phyloP scores from a whole-genome alignment of 2,329 filamentous ascomycete genomes.

The Botrytis paeoniae region DNA sequence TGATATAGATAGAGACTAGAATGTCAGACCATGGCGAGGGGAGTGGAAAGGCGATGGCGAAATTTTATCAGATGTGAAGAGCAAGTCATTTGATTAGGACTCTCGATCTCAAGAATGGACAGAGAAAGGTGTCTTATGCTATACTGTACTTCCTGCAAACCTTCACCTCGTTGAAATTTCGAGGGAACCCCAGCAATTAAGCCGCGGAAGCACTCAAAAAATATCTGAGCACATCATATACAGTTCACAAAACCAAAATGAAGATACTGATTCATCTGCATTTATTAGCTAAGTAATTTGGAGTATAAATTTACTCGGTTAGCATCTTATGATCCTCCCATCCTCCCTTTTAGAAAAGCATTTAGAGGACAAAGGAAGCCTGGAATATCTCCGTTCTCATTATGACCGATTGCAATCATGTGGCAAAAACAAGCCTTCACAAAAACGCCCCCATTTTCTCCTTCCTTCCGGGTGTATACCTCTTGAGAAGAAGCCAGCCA shows the following conservation, averaged over 20 bases:
- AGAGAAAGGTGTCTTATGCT: neutral
- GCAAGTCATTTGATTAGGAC: neutral
- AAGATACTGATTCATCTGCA: neutral
- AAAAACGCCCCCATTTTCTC: conserved; percentile 2
- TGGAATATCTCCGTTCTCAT: neutral
- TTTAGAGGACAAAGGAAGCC: neutral
- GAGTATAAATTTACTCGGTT: neutral
- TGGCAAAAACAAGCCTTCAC: neutral
- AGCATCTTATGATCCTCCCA: neutral
- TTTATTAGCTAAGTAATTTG: neutral
- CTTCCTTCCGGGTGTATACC: neutral
- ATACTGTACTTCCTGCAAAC: neutral
- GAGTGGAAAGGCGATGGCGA: neutral
- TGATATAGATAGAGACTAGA: neutral
- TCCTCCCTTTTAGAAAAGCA: neutral
- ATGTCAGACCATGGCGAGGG: neutral
- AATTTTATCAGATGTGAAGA: neutral
- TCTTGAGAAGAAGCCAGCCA: neutral
- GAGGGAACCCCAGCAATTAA: neutral
- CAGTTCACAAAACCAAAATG: neutral
- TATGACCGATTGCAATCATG: neutral
- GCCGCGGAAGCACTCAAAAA: neutral
- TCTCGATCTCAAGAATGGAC: neutral
- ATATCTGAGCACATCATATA: neutral
- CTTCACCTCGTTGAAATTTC: neutral